phyloP scores from a whole-genome alignment of 2,329 filamentous ascomycete genomes.

The Ophiostoma perfectum region DNA sequence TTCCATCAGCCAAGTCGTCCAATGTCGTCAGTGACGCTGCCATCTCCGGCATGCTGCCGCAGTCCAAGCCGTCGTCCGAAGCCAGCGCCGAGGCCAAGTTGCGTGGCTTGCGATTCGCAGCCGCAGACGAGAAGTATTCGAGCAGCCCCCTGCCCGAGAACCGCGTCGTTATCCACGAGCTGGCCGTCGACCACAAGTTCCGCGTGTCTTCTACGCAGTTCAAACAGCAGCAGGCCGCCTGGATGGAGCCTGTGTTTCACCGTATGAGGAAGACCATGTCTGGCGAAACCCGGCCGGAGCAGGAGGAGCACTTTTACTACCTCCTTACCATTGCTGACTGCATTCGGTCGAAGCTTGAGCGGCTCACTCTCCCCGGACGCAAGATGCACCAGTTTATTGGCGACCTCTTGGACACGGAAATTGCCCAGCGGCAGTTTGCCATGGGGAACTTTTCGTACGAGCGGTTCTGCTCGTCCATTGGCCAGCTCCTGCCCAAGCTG shows the following conservation, averaged over 20 bases:
- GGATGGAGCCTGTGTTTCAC: constrained; percentile 47
- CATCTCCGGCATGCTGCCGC: constrained; percentile 18
- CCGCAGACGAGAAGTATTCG: constrained; percentile 29
- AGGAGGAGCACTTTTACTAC: constrained; percentile 60
- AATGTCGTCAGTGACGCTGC: constrained; percentile 15
- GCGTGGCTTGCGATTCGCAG: constrained; percentile 33
- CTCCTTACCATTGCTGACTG: constrained; percentile 66
- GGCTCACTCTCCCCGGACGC: constrained; percentile 64
- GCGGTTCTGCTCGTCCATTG: constrained; percentile 73
- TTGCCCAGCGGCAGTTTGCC: constrained; percentile 62
- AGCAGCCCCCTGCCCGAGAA: constrained; percentile 62
- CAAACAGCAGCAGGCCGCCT: constrained; percentile 50
- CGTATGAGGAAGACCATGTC: constrained; percentile 60
- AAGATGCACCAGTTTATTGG: constrained; percentile 69
- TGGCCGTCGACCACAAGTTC: constrained; percentile 74
- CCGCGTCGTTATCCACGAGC: constrained; percentile 68
- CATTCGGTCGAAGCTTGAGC: constrained; percentile 65
- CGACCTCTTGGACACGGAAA: constrained; percentile 67
- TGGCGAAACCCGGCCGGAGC: constrained; percentile 57
- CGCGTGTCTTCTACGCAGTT: constrained; percentile 60
- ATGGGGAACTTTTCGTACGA: constrained; percentile 74
- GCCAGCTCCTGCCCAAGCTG: constrained; percentile 67
- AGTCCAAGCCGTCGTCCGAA: constrained; percentile 14
- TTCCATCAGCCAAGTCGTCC: neutral
- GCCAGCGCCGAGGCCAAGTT: constrained; percentile 34